Conservation (phyloP, 2,329 filamentous ascomycete species). For the Aurifilum marmelostoma region DNA sequence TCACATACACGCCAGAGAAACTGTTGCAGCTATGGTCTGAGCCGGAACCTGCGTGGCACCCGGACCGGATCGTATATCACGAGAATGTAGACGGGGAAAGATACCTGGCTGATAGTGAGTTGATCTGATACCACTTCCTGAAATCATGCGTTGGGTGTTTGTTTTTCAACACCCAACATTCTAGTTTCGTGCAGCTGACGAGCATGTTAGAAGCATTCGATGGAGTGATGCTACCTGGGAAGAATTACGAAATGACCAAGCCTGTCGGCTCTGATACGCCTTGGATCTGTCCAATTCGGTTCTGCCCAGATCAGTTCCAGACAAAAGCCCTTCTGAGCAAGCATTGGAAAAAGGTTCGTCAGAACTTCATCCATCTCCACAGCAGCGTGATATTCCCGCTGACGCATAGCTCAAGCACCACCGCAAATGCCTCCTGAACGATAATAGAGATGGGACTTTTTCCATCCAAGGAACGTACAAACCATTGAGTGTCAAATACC, state of each 20-base stretch:
- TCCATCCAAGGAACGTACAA: slow-evolving; percentile 7
- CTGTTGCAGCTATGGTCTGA: too few species aligned
- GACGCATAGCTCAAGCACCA: slow-evolving; percentile 6
- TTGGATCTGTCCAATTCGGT: slow-evolving; percentile 23
- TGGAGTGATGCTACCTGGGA: slow-evolving; percentile 8
- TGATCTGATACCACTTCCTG: not conserved
- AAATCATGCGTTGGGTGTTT: not conserved
- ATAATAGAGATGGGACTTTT: slow-evolving; percentile 21
- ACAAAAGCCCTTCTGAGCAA: not conserved
- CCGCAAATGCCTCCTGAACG: slow-evolving; percentile 16
- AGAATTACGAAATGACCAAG: slow-evolving; percentile 8
- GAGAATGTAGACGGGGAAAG: not conserved
- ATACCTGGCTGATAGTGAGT: not conserved
- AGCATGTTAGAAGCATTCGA: not conserved
- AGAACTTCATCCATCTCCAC: not conserved
- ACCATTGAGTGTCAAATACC: not conserved
- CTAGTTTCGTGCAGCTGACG: not conserved
- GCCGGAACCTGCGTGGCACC: too few species aligned
- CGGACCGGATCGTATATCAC: not conserved
- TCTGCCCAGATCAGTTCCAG: slow-evolving; percentile 9
- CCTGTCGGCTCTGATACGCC: not conserved
- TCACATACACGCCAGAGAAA: too few species aligned
- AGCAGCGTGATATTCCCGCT: not conserved
- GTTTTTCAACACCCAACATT: not conserved
- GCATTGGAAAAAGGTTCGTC: slow-evolving; percentile 19